Percentiles rank a stretch among this genome's conserved stretches.
Conservation (phyloP, 768 basidiomycete genomes). For the Panaeolus cyanescens region DNA sequence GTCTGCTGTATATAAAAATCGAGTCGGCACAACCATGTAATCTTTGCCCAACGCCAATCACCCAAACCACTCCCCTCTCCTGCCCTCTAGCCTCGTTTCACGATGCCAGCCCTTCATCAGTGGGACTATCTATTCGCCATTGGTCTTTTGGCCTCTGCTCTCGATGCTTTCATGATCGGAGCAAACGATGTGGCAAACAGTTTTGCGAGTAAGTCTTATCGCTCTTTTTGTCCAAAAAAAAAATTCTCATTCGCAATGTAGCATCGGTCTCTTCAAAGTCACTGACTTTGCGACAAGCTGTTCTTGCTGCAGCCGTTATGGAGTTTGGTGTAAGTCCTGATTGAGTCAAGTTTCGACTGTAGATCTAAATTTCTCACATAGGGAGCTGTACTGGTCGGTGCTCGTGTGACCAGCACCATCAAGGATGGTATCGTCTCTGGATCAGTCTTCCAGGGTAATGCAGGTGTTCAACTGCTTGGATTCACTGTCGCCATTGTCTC, state of each 20-base stretch:
- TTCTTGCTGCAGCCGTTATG: slow-evolving; percentile 24
- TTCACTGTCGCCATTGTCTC: slow-evolving; percentile 24
- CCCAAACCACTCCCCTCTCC: slow-evolving; percentile 2
- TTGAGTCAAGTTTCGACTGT: background rate
- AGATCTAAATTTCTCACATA: background rate
- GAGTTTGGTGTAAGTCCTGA: slow-evolving; percentile 18
- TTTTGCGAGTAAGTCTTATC: slow-evolving; percentile 17
- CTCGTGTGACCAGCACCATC: slow-evolving; percentile 28
- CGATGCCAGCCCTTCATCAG: slow-evolving; percentile 26
- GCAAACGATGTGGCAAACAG: slow-evolving; percentile 30
- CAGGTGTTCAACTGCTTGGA: slow-evolving; percentile 29
- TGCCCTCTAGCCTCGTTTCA: slow-evolving; percentile 7
- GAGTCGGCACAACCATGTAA: background rate
- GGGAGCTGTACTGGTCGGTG: slow-evolving; percentile 27
- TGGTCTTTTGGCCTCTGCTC: slow-evolving; percentile 21
- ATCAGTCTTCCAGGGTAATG: slow-evolving; percentile 24
- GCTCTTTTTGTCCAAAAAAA: background rate
- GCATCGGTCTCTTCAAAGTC: slow-evolving; percentile 28
- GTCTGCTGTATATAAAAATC: background rate
- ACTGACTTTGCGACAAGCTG: slow-evolving; percentile 24
- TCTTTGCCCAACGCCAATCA: background rate
- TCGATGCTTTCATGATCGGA: slow-evolving; percentile 24
- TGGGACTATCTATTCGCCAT: slow-evolving; percentile 32
- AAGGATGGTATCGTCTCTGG: slow-evolving; percentile 29
- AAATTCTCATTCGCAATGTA: slow-evolving; percentile 1